phyloP scores from a whole-genome alignment of 2,329 filamentous ascomycete species.

The Setomelanomma holmii region DNA sequence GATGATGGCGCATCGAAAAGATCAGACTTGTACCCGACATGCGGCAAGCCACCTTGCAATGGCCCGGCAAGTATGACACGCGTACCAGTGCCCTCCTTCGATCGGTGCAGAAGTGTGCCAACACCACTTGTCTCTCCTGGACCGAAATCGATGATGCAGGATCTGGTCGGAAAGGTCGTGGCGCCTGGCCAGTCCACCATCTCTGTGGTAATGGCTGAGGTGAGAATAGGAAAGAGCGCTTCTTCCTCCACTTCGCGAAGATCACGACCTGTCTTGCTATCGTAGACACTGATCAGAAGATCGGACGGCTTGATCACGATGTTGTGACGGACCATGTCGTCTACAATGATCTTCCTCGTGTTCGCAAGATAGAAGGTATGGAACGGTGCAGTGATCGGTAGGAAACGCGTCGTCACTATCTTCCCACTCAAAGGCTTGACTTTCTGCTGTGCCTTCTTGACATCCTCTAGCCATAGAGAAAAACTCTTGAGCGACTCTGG shows the following conservation, averaged over 20 bases:
- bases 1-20: slow-evolving; percentile 15
- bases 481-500: slow-evolving; percentile 37
- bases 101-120: slow-evolving; percentile 21
- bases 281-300: slow-evolving; percentile 24
- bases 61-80: slow-evolving; percentile 24
- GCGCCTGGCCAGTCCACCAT: slow-evolving; percentile 26
- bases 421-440: slow-evolving; percentile 13
- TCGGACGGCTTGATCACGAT: slow-evolving; percentile 20
- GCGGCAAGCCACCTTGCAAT: slow-evolving; percentile 10
- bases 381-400: slow-evolving; percentile 53
- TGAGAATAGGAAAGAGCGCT: slow-evolving; percentile 23
- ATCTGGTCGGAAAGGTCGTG: slow-evolving; percentile 18
- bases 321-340: slow-evolving; percentile 17
- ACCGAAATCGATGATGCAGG: slow-evolving; percentile 30
- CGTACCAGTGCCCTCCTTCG: slow-evolving; percentile 22
- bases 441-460: slow-evolving; percentile 21
- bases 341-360: slow-evolving; percentile 8
- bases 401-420: slow-evolving; percentile 44
- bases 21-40: slow-evolving; percentile 23
- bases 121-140: slow-evolving; percentile 28
- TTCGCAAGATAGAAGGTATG: slow-evolving; percentile 47
- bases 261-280: slow-evolving; percentile 22
- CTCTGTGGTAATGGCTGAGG: slow-evolving; percentile 20
- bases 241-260: slow-evolving; percentile 17
- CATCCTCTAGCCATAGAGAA: slow-evolving; percentile 29